Evolutionary conservation across 192 early-diverging fungal genomes (phyloP).

Genomic region (Coemansia sp.): DNA sequence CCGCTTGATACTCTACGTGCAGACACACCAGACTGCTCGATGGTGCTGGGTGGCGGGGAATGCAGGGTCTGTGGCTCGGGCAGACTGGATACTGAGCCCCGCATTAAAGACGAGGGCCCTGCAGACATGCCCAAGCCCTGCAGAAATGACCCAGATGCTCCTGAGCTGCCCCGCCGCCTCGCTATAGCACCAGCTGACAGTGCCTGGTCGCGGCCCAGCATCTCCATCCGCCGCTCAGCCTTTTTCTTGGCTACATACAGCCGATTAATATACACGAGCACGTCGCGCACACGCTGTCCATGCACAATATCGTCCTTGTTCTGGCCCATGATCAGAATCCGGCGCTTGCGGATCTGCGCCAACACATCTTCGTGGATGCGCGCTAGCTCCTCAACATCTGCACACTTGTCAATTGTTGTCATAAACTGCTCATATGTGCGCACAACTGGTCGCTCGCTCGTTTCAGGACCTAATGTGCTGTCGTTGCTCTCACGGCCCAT

Average conservation of each 20-base stretch:
- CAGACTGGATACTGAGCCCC: neutral
- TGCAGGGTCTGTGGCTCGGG: neutral
- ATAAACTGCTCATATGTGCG: constrained; percentile 74
- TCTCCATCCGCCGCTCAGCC: constrained; percentile 69
- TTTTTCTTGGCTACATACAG: constrained; percentile 68
- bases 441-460: constrained; percentile 4
- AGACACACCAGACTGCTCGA: neutral
- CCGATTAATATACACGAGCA: constrained; percentile 70
- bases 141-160: too few relatives aligned
- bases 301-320: constrained; percentile 75
- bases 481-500: neutral
- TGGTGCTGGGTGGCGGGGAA: neutral
- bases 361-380: constrained; percentile 67
- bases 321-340: constrained; percentile 56
- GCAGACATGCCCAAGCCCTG: too few relatives aligned
- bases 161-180: neutral
- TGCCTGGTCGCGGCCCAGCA: constrained; percentile 45
- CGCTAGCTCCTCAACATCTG: constrained; percentile 60
- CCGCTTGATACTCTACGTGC: neutral
- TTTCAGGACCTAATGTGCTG: too few relatives aligned
- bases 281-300: constrained; percentile 70
- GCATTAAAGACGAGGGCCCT: neutral
- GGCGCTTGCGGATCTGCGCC: constrained; percentile 71
- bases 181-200: neutral
- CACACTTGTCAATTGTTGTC: constrained; percentile 64